These are phyloP conservation scores for Nakazawaea anatomiae DNA, from an alignment of 805 yeast genomes.

Conservation along the genomic window DNA sequence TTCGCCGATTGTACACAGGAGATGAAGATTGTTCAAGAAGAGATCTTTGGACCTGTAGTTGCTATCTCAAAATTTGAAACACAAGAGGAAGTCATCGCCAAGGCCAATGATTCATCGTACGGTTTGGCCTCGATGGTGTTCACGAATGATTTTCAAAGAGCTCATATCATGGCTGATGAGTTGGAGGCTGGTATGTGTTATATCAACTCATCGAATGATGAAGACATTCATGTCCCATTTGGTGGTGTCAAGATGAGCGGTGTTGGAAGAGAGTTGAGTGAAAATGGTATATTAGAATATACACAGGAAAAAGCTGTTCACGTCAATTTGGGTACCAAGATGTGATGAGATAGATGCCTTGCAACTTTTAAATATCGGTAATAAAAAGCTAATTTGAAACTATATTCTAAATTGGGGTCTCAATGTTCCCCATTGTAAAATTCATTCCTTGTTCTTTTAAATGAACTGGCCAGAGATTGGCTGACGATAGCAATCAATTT, in stretches of 20 bases:
- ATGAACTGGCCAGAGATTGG: too few species aligned
- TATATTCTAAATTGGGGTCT: too few species aligned
- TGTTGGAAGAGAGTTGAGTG: conserved; percentile 76
- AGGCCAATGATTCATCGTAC: conserved; percentile 68
- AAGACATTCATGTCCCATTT: conserved; percentile 63
- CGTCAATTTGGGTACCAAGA: conserved; percentile 39
- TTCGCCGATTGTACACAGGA: conserved; percentile 63
- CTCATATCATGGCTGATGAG: conserved; percentile 56
- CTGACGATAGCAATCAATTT: too few species aligned
- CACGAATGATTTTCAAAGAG: conserved; percentile 59
- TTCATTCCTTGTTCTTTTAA: too few species aligned
- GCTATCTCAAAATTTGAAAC: conserved; percentile 57
- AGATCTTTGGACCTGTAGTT: conserved; percentile 86
- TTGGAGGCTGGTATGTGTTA: conserved; percentile 65
- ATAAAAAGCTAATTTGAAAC: too few species aligned
- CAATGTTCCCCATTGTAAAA: too few species aligned
- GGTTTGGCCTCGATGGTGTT: conserved; percentile 84
- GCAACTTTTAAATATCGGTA: too few species aligned
- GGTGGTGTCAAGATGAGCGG: conserved; percentile 82
- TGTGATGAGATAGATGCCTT: conserved; percentile 16
- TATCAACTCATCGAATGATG: conserved; percentile 64
- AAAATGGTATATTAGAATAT: conserved; percentile 63
- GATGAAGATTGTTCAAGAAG: conserved; percentile 68
- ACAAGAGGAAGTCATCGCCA: conserved; percentile 60
- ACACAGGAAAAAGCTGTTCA: conserved; percentile 71